Evolutionary conservation across 139 green algal genomes (phyloP).

Genomic region (Deuterostichococcus epilithicus): DNA sequence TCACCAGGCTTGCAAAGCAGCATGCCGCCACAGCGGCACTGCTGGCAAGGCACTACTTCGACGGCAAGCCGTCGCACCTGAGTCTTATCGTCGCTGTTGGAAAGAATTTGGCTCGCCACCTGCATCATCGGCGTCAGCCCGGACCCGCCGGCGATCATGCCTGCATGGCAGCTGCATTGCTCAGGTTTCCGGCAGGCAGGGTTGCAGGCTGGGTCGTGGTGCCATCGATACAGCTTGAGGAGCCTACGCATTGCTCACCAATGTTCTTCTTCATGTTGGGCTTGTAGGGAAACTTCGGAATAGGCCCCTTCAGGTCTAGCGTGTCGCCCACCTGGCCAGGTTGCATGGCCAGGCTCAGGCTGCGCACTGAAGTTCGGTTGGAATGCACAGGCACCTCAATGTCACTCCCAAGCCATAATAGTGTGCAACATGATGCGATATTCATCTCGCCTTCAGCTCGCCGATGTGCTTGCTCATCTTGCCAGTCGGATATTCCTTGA

Average conservation of each 20-base stretch:
- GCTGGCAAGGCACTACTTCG: too few relatives aligned
- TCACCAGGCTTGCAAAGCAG: too few relatives aligned
- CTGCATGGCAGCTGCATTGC: slow-evolving; percentile 22
- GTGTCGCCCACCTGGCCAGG: slow-evolving; percentile 47
- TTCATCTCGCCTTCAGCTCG: slow-evolving; percentile 35
- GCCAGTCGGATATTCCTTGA: slow-evolving; percentile 50
- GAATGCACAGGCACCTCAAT: background rate
- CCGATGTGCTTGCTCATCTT: slow-evolving; percentile 67
- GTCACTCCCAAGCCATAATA: background rate
- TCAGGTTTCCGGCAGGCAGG: background rate
- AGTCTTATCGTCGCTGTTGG: slow-evolving; percentile 56
- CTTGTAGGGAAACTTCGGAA: slow-evolving; percentile 66
- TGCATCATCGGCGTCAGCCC: slow-evolving; percentile 71
- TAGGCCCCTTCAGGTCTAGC: slow-evolving; percentile 61
- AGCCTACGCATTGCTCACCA: slow-evolving; percentile 64
- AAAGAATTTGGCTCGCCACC: slow-evolving; percentile 58
- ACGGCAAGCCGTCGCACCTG: background rate
- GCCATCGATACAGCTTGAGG: too few relatives aligned
- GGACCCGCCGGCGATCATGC: slow-evolving; percentile 47
- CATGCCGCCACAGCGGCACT: too few relatives aligned
- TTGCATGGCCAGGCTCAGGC: background rate
- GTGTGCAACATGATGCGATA: background rate
- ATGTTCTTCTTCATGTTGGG: slow-evolving; percentile 70
- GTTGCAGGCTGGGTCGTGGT: background rate
- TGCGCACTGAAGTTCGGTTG: background rate